Evolutionary conservation across 2,329 filamentous ascomycete species (phyloP).

Genomic region (Pyrenochaeta sp.): DNA sequence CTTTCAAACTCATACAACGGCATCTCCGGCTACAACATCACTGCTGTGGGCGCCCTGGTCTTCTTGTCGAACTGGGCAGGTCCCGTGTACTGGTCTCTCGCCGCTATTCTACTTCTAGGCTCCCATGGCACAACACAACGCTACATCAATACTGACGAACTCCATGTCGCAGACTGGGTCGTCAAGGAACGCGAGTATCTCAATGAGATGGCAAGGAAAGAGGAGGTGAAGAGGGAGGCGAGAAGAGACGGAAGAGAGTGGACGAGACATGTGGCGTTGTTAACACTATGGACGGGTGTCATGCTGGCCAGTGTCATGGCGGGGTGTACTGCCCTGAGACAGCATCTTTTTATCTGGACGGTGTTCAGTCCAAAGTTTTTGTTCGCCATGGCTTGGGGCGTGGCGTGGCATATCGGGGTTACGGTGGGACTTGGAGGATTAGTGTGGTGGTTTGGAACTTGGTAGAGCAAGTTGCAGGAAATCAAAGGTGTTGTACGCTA

Average conservation of each 20-base stretch:
- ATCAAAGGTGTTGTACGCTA: neutral
- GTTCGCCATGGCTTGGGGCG: slow-evolving; percentile 87
- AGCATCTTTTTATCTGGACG: slow-evolving; percentile 97
- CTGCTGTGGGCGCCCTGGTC: slow-evolving; percentile 82
- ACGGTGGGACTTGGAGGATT: slow-evolving; percentile 42
- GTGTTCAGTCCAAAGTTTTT: slow-evolving; percentile 98
- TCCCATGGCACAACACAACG: slow-evolving; percentile 23
- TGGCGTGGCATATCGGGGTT: slow-evolving; percentile 77
- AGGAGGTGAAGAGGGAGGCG: slow-evolving; percentile 15
- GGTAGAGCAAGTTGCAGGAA: slow-evolving; percentile 19
- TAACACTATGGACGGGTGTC: slow-evolving; percentile 75
- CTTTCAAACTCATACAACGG: slow-evolving; percentile 96
- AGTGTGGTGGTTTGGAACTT: slow-evolving; percentile 44
- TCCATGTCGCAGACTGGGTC: slow-evolving; percentile 40
- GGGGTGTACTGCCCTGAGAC: slow-evolving; percentile 82
- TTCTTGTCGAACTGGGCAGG: slow-evolving; percentile 93
- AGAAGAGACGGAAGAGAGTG: slow-evolving; percentile 18
- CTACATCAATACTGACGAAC: slow-evolving; percentile 23
- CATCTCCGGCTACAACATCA: slow-evolving; percentile 78
- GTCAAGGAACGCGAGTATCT: slow-evolving; percentile 38
- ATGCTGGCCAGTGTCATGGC: slow-evolving; percentile 81
- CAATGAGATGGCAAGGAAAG: slow-evolving; percentile 25
- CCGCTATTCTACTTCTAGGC: slow-evolving; percentile 63
- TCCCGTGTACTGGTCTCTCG: slow-evolving; percentile 84
- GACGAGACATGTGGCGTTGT: slow-evolving; percentile 64